A percentile compares a stretch with the other conserved stretches of the same genome.
phyloP scores from a whole-genome alignment of 805 yeast genomes.

The Hanseniaspora valbyensis region DNA sequence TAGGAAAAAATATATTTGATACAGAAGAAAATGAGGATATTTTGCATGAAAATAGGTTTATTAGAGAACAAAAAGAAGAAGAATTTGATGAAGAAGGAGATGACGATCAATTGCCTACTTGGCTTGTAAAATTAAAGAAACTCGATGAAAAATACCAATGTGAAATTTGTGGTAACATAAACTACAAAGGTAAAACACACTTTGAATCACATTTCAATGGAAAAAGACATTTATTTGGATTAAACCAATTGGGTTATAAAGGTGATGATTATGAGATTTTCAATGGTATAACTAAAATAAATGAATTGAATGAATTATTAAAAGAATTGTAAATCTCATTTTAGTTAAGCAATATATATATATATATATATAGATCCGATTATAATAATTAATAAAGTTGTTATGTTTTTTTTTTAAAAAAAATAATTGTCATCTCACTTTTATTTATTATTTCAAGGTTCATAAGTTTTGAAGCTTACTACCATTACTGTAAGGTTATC shows the following conservation, averaged over 20 bases:
- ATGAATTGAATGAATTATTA: slow-evolving; percentile 58
- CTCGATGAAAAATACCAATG: slow-evolving; percentile 60
- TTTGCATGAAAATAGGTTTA: slow-evolving; percentile 20
- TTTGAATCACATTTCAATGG: slow-evolving; percentile 71
- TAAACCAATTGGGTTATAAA: slow-evolving; percentile 60
- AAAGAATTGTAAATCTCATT: slow-evolving; percentile 14
- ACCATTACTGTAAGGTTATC: slow-evolving; percentile 94
- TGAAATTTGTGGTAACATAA: slow-evolving; percentile 73
- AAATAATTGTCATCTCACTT: too few relatives aligned
- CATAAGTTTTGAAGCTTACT: slow-evolving; percentile 31
- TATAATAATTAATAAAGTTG: background rate
- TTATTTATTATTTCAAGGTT: slow-evolving; percentile 4
- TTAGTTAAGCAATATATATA: background rate
- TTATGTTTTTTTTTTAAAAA: background rate
- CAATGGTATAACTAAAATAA: slow-evolving; percentile 52
- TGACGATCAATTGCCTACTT: slow-evolving; percentile 83
- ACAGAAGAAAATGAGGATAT: slow-evolving; percentile 11
- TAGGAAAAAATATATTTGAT: slow-evolving; percentile 23
- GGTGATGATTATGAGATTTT: slow-evolving; percentile 39
- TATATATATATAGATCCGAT: background rate
- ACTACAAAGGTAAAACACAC: slow-evolving; percentile 60
- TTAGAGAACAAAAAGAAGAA: slow-evolving; percentile 21
- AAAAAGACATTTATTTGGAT: slow-evolving; percentile 58
- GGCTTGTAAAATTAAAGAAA: slow-evolving; percentile 89
- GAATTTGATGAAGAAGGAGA: slow-evolving; percentile 38